A percentile compares a stretch with the other conserved stretches of the same genome.
Evolutionary conservation across 768 basidiomycete genomes (phyloP).

Genomic region (Pluteus cervinus): DNA sequence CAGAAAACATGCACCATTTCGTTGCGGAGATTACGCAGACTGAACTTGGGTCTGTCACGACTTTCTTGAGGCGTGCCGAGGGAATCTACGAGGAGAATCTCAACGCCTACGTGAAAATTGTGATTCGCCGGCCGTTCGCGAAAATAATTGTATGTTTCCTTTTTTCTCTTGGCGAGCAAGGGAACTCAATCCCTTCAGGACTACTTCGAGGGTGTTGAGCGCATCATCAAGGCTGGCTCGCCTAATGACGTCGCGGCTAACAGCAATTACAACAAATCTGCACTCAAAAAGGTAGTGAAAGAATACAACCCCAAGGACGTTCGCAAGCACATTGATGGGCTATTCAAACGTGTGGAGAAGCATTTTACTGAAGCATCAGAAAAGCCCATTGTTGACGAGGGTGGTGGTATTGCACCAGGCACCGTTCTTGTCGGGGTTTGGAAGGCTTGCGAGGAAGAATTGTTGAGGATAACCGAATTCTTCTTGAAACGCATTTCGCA

Average conservation of each 20-base stretch:
- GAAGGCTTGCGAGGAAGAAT: constrained; percentile 85
- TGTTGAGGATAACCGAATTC: constrained; percentile 64
- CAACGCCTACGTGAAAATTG: constrained; percentile 76
- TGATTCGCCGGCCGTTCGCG: constrained; percentile 80
- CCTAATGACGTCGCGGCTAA: constrained; percentile 73
- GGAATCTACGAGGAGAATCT: constrained; percentile 88
- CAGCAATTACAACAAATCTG: constrained; percentile 65
- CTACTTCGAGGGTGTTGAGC: constrained; percentile 90
- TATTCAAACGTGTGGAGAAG: constrained; percentile 92
- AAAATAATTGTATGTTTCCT: constrained; percentile 63
- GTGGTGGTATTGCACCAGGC: constrained; percentile 46
- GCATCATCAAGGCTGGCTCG: constrained; percentile 75
- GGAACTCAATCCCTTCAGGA: constrained; percentile 46
- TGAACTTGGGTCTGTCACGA: constrained; percentile 53
- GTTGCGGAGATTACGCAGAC: constrained; percentile 74
- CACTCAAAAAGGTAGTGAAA: constrained; percentile 80
- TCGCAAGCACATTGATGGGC: constrained; percentile 77
- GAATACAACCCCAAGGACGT: constrained; percentile 87
- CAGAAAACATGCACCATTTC: constrained; percentile 97
- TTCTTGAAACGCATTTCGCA: constrained; percentile 65
- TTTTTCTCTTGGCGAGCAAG: constrained; percentile 1
- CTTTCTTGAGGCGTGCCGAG: constrained; percentile 70
- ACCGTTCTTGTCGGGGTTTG: constrained; percentile 80
- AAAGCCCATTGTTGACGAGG: constrained; percentile 53
- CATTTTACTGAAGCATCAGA: constrained; percentile 86